Evolutionary conservation across 495 filamentous ascomycete genomes (phyloP).

Genomic region (Clohesyomyces aquaticus): DNA sequence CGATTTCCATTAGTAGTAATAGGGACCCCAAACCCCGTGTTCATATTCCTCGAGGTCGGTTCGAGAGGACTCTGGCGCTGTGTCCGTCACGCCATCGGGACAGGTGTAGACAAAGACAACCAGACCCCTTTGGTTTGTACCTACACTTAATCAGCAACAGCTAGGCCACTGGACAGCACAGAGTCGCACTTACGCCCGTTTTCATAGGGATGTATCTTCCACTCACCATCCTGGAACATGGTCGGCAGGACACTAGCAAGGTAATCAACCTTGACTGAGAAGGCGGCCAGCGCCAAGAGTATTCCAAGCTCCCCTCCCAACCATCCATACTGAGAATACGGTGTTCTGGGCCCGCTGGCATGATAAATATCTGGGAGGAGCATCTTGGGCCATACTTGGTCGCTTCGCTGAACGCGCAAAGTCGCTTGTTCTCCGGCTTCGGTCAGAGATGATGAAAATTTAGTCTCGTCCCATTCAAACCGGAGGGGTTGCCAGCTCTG

Average conservation of each 20-base stretch:
- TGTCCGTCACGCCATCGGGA: background rate
- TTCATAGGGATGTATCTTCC: conserved; percentile 13
- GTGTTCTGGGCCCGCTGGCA: background rate
- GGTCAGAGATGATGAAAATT: conserved; percentile 19
- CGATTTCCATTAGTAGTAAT: no score
- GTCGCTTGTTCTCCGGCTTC: conserved; percentile 24
- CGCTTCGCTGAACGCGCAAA: conserved; percentile 21
- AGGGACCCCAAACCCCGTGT: no score
- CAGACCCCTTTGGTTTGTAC: conserved; percentile 25
- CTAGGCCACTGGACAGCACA: background rate
- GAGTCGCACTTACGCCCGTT: conserved; percentile 20
- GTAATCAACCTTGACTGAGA: conserved; percentile 23
- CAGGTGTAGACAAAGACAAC: conserved; percentile 32
- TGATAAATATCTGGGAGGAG: conserved; percentile 44
- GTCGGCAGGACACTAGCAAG: conserved; percentile 10
- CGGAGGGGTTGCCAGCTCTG: conserved; percentile 32
- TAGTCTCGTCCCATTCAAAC: conserved; percentile 21
- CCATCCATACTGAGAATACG: conserved; percentile 29
- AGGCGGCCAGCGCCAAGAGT: conserved; percentile 43
- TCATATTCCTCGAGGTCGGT: conserved; percentile 26
- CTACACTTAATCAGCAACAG: background rate
- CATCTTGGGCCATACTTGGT: conserved; percentile 38
- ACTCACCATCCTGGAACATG: conserved; percentile 22
- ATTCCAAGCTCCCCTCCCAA: conserved; percentile 44
- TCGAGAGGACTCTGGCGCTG: conserved; percentile 14